Conservation (phyloP, 345 rosid genomes). For the Durio zibethinus region DNA sequence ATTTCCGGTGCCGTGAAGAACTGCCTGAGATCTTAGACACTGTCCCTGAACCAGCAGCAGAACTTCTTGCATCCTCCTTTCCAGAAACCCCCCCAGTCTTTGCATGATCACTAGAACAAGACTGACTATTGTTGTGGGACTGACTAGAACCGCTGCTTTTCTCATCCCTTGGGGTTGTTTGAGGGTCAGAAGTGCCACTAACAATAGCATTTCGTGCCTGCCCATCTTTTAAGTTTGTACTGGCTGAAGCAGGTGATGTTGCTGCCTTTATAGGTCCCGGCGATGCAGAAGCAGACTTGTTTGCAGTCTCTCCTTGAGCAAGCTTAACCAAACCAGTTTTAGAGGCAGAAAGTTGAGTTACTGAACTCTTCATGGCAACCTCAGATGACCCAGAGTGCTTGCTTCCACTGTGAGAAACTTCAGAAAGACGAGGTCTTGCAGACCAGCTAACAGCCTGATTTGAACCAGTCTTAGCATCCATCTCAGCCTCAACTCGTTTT, state of each 20-base stretch:
- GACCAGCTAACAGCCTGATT: conserved; percentile 64
- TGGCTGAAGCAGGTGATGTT: conserved; percentile 42
- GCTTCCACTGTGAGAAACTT: conserved; percentile 50
- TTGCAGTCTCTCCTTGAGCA: conserved; percentile 43
- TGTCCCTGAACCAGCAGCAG: conserved; percentile 48
- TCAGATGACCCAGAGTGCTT: conserved; percentile 60
- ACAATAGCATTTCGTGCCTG: conserved; percentile 37
- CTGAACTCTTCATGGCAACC: conserved; percentile 53
- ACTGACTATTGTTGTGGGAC: conserved; percentile 75
- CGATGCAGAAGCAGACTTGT: conserved; percentile 50
- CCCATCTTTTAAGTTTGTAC: conserved; percentile 49
- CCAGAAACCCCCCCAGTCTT: conserved; percentile 48
- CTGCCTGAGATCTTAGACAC: conserved; percentile 43
- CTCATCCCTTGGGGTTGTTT: conserved; percentile 52
- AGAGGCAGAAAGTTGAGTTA: conserved; percentile 51
- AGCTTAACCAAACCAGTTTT: conserved; percentile 55
- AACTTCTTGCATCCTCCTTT: conserved; percentile 67
- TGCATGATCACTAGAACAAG: conserved; percentile 64
- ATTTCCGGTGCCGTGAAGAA: conserved; percentile 53
- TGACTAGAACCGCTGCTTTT: conserved; percentile 82
- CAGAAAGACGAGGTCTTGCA: conserved; percentile 59
- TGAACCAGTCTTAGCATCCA: conserved; percentile 74
- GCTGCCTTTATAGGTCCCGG: conserved; percentile 55
- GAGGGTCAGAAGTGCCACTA: conserved; percentile 40
- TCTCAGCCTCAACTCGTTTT: conserved; percentile 92